Conservation (phyloP, 208 protist species). For the Porcisia hertigi region DNA sequence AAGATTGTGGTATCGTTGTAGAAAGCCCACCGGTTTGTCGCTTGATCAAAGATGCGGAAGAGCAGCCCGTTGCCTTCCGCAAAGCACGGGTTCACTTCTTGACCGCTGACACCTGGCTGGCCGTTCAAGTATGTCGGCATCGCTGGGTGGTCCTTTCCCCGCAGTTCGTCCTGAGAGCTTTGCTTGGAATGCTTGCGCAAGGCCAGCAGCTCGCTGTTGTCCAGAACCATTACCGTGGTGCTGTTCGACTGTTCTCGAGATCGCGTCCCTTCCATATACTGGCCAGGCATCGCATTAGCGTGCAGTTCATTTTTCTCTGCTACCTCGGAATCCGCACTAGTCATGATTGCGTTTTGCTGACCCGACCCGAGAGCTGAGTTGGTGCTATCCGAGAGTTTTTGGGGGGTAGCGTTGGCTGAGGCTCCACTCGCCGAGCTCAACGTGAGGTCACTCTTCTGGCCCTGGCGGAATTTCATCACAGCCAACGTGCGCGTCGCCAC, state of each 20-base stretch:
- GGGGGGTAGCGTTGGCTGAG: background rate
- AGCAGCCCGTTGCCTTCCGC: conserved; percentile 45
- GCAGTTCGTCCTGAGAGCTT: background rate
- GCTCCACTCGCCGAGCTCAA: background rate
- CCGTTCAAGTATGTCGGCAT: conserved; percentile 30
- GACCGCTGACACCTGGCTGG: conserved; percentile 17
- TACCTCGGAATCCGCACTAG: background rate
- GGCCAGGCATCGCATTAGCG: background rate
- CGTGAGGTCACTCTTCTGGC: conserved; percentile 1
- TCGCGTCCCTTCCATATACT: background rate
- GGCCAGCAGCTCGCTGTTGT: conserved; percentile 21
- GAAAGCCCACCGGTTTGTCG: conserved; percentile 42
- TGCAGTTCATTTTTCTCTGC: background rate
- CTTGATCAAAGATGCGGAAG: conserved; percentile 55
- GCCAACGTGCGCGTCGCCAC: conserved; percentile 29
- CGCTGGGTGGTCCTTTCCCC: background rate
- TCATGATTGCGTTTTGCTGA: conserved; percentile 11
- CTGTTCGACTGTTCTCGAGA: background rate
- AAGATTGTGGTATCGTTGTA: conserved; percentile 65
- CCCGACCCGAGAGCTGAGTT: background rate
- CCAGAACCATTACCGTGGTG: conserved; percentile 12
- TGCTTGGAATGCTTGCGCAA: background rate
- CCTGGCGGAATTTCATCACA: conserved; percentile 31
- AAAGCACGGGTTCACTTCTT: conserved; percentile 28
- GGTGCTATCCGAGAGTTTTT: background rate